Base-by-base conservation (phyloP, 2,329 filamentous ascomycete genomes). In the Chrysoporthe cubensis region DNA sequence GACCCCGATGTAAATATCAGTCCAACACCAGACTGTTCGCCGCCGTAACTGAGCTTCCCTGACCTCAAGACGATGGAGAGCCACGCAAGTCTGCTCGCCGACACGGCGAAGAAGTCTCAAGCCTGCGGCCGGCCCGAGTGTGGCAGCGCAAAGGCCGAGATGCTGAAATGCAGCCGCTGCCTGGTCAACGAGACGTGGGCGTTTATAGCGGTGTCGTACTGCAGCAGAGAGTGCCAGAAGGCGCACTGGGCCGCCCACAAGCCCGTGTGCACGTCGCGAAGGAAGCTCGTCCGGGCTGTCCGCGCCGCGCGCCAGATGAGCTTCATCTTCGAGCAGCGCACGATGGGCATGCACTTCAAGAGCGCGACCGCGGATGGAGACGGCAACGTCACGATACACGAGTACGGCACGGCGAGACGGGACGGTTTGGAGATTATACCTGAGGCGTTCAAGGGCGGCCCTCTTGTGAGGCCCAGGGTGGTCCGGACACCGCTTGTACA, bases 381-480 rank as follows among this genome's bases (percentile, higher is more conserved):
- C 8, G 9, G 3, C 40, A 13, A 11, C 40, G n/a, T 59, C 21
- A 42, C 34, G 16, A 16, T 59, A 14, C 37, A 59, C n/a, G 40
- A 59, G 57, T 59, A 59, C n/a, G n/a, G 13, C 37, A 42, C 34
- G 3, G 26, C 7, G n/a, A 7, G 13, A 9, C 14, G 18, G 34
- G 5, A 21, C 16, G 57, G 57, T 1, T 32, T 59, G 11, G 40
- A 59, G 4, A 18, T 59, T n/a, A 59, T 59, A 21, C 57, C 57
- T 1, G 57, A 59, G 57, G 57, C 57, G 18, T 59, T 59, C 57
- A 59, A 43, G 57, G 57, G 57, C 57, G 57, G 57, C 1, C 37
- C 40, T 7, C 9, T 59, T 4, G 4, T 59, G 34, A 18, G n/a
- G 57, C 4, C n/a, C 37, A 14, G 9, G 18, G 13, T n/a, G 8